phyloP scores from a whole-genome alignment of 2,329 filamentous ascomycete species.

The Fusarium odoratissimum region DNA sequence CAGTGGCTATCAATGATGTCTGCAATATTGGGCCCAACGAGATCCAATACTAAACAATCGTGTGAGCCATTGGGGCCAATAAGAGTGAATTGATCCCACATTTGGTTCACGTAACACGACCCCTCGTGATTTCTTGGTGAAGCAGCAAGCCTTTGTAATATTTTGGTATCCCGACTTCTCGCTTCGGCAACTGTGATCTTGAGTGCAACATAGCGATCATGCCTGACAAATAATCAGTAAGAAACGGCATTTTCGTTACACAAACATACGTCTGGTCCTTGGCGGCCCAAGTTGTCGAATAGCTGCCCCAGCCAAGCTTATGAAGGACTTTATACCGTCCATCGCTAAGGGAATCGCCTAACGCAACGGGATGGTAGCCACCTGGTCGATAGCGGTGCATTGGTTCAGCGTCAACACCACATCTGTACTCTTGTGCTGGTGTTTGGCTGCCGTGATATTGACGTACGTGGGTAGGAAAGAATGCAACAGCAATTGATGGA shows the following conservation, averaged over 20 bases:
- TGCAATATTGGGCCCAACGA: constrained; percentile 14
- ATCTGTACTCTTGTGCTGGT: not conserved
- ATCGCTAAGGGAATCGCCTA: constrained; percentile 53
- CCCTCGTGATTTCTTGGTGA: not conserved
- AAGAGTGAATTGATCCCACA: constrained; percentile 20
- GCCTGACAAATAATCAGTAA: not conserved
- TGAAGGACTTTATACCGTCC: constrained; percentile 56
- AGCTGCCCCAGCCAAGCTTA: constrained; percentile 58
- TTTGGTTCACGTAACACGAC: not conserved
- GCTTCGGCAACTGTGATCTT: constrained; percentile 18
- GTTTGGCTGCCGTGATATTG: not conserved
- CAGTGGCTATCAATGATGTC: constrained; percentile 1
- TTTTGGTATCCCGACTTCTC: not conserved
- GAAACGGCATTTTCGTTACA: not conserved
- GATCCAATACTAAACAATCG: constrained; percentile 22
- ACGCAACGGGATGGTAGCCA: constrained; percentile 55
- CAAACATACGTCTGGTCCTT: constrained; percentile 44
- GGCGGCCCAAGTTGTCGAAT: constrained; percentile 59
- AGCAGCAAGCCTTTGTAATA: constrained; percentile 4
- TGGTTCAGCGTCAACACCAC: constrained; percentile 31
- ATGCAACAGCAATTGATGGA: not conserved
- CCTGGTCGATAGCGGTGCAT: constrained; percentile 38
- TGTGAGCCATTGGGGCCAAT: constrained; percentile 23
- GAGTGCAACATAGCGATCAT: constrained; percentile 25
- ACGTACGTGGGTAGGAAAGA: no score